A percentile compares a stretch with the other conserved stretches of the same genome.
Evolutionary conservation across 116 monocot genomes (phyloP).

Genomic region (Dioscorea cayenensis): DNA sequence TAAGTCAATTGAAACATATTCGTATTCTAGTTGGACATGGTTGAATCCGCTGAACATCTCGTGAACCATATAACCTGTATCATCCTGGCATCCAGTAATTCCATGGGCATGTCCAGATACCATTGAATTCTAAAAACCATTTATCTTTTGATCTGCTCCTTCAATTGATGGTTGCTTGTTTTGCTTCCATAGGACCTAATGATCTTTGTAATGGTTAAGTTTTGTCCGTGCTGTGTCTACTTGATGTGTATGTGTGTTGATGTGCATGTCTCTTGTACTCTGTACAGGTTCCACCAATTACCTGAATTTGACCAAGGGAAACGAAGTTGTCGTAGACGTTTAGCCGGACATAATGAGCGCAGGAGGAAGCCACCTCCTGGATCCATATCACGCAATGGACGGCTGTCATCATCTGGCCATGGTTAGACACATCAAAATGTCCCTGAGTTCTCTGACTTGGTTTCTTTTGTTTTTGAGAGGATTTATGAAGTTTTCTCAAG

Average conservation of each 20-base stretch:
- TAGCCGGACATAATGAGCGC: constrained; percentile 30
- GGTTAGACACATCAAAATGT: constrained; percentile 4
- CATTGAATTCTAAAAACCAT: no score
- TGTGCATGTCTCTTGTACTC: background rate
- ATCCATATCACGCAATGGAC: constrained; percentile 12
- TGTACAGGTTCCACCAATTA: constrained; percentile 23
- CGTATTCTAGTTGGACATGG: no score
- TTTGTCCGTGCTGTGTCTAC: no score
- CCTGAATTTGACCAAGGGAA: constrained; percentile 27
- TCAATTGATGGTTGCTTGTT: no score
- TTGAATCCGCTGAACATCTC: no score
- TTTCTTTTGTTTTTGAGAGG: background rate
- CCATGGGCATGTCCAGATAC: no score
- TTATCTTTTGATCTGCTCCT: no score
- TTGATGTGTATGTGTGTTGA: background rate
- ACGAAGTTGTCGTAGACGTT: constrained; percentile 24
- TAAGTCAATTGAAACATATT: no score
- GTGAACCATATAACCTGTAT: no score
- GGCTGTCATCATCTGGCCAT: constrained; percentile 14
- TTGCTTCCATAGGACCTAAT: no score
- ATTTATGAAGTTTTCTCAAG: background rate
- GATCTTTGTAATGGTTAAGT: no score
- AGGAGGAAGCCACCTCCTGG: constrained; percentile 26
- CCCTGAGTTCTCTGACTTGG: background rate
- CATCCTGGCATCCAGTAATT: no score